These are phyloP conservation scores for Pelargonium nanum DNA, from an alignment of 345 rosid species.

Conservation along the genomic window DNA sequence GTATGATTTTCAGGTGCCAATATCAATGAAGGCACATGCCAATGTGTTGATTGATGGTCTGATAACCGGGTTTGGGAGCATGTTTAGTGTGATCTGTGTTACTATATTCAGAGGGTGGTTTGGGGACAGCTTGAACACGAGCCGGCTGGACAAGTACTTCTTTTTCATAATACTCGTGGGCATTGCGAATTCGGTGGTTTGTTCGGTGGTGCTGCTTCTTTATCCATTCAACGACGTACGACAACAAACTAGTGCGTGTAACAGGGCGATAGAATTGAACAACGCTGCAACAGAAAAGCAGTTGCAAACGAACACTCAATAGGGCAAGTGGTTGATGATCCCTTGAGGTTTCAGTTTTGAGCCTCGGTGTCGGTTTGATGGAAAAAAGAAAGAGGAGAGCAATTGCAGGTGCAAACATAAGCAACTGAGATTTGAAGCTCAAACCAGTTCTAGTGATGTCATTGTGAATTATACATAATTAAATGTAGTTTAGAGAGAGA, in stretches of 20 bases:
- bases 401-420: too few species aligned
- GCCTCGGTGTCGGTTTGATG: too few species aligned
- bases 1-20: background rate
- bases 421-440: too few species aligned
- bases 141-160: background rate
- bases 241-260: background rate
- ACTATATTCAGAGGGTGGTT: background rate
- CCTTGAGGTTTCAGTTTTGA: too few species aligned
- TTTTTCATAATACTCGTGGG: background rate
- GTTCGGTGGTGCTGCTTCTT: background rate
- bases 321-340: too few species aligned
- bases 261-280: background rate
- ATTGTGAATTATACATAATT: too few species aligned
- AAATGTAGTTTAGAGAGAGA: too few species aligned
- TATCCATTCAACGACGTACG: background rate
- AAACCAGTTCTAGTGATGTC: too few species aligned
- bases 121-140: background rate
- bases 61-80: background rate
- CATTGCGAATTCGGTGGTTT: background rate
- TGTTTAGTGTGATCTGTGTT: background rate
- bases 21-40: background rate
- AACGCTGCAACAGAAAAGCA: too few species aligned
- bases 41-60: background rate
- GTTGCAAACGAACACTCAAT: too few species aligned
- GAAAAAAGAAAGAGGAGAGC: too few species aligned